Evolutionary conservation across 164 flowering plant species (phyloP), one percentile per base, ranked within the genome.

Genomic region (Sextonia rubra): DNA sequence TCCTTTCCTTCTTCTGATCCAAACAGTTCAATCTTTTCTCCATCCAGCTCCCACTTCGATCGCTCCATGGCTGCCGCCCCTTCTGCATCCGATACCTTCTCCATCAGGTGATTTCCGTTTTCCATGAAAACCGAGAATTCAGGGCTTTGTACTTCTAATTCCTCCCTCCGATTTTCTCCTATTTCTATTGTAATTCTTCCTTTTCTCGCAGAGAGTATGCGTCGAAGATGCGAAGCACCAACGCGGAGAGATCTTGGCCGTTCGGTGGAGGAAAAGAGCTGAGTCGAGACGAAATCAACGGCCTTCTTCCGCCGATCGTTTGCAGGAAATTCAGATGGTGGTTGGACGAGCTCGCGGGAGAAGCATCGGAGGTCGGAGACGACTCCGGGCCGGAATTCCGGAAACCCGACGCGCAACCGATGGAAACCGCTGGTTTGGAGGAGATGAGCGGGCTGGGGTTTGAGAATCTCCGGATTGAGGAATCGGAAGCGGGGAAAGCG

Each of bases 171-270:
- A n/a, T n/a, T n/a, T n/a, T n/a, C n/a, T n/a, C n/a, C n/a, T n/a
- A n/a, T n/a, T n/a, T n/a, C n/a, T 72, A 1, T 64, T 23, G 22
- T 15, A 18, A 27, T 49, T 71, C 48, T 6, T 5, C 69, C 25
- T 14, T 52, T 52, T 52, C 20, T 52, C n/a, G 58, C 52, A 90
- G 94, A 37, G 89, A 85, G 76, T 88, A 84, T 60, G 82, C 82
- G 0, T 78, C 82, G 66, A 82, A 81, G 80, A 84, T 82, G 86
- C 87, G 91, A 62, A 81, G 79, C 32, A 74, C 72, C 3, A 81
- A 85, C 77, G 86, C 80, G 71, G 75, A n/a, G 47, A 87, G 82
- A 73, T 83, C 85, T 72, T 88, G 94, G 90, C 91, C 90, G 23
- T 90, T 90, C 75, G 73, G 64, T 47, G 75, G 69, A 8, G 69